These are phyloP conservation scores for Obelidium mucronatum DNA, from an alignment of 192 early-diverging fungal species.

Conservation along the genomic window DNA sequence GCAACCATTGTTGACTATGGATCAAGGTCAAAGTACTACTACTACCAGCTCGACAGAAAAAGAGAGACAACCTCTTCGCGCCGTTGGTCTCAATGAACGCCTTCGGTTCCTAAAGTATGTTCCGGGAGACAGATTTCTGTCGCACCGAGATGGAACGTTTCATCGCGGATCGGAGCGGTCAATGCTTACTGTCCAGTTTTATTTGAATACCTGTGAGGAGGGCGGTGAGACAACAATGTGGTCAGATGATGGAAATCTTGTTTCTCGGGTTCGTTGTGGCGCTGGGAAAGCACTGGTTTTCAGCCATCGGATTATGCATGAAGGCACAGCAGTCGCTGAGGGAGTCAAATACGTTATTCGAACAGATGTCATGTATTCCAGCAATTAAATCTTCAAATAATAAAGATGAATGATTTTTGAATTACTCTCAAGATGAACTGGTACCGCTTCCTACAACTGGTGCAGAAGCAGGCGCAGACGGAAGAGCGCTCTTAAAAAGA, in stretches of 20 bases:
- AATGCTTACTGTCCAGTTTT: conserved; percentile 40
- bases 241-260: neutral
- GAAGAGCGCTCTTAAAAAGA: neutral
- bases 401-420: too few relatives aligned
- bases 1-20: too few relatives aligned
- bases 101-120: conserved; percentile 39
- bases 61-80: too few relatives aligned
- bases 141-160: conserved; percentile 42
- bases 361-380: conserved; percentile 32
- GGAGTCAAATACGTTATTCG: conserved; percentile 24
- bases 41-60: too few relatives aligned
- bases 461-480: neutral
- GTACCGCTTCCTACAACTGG: neutral
- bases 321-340: conserved; percentile 10
- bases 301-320: conserved; percentile 38
- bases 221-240: conserved; percentile 46
- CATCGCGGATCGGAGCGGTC: neutral
- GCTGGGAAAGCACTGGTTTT: conserved; percentile 37
- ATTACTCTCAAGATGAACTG: too few relatives aligned
- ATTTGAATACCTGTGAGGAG: conserved; percentile 37
- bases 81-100: conserved; percentile 48
- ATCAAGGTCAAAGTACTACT: too few relatives aligned
- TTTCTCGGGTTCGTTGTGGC: neutral
- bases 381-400: too few relatives aligned
- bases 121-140: conserved; percentile 34